Evolutionary conservation across 495 filamentous ascomycete genomes (phyloP).

Genomic region (Alectoria sarmentosa): DNA sequence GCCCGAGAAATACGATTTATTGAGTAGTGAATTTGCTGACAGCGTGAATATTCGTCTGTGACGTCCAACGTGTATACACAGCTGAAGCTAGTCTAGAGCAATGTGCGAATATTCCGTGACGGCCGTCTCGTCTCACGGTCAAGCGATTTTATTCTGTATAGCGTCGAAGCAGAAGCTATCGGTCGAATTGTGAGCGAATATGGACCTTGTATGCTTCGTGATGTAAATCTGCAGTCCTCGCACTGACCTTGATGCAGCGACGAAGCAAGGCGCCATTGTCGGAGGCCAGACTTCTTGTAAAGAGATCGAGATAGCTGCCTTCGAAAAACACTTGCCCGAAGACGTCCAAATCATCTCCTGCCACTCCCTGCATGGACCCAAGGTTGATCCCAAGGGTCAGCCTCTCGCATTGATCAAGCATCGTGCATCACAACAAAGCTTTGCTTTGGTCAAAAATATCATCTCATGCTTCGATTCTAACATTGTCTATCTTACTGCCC

Average conservation of each 20-base stretch:
- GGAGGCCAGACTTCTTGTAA: constrained; percentile 98
- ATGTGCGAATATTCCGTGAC: constrained; percentile 75
- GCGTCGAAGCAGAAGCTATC: constrained; percentile 88
- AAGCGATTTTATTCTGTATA: constrained; percentile 97
- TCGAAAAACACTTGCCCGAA: constrained; percentile 76
- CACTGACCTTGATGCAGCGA: constrained; percentile 51
- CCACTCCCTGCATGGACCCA: constrained; percentile 93
- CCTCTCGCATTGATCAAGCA: constrained; percentile 90
- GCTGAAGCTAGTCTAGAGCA: constrained; percentile 43
- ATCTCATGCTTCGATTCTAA: constrained; percentile 76
- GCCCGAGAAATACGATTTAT: constrained; percentile 69
- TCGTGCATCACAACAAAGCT: constrained; percentile 68
- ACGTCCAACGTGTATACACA: background rate
- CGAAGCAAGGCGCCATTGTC: constrained; percentile 87
- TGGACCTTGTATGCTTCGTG: constrained; percentile 71
- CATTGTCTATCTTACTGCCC: constrained; percentile 76
- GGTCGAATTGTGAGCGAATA: constrained; percentile 75
- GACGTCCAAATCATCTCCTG: constrained; percentile 95
- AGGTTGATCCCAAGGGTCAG: constrained; percentile 77
- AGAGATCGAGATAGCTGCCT: constrained; percentile 89
- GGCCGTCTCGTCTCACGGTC: constrained; percentile 89
- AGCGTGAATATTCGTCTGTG: constrained; percentile 42
- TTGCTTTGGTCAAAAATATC: constrained; percentile 70
- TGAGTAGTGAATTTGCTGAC: constrained; percentile 71
- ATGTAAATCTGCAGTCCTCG: constrained; percentile 21